Evolutionary conservation across 2,329 filamentous ascomycete genomes (phyloP).

Genomic region (Achaetomium macrosporum): DNA sequence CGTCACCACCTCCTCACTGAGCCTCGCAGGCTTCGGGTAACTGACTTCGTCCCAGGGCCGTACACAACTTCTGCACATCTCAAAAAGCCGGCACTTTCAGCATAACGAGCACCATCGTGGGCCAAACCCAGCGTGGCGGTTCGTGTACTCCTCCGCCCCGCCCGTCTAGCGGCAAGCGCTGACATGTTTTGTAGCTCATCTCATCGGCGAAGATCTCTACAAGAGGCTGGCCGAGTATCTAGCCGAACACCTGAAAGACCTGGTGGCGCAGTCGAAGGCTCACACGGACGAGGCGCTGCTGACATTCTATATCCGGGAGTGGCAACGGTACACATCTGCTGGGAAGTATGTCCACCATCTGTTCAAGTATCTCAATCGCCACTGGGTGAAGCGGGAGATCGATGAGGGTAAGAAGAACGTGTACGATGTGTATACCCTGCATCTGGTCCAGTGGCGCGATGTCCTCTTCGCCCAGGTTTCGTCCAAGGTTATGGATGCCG

Average conservation of each 20-base stretch:
- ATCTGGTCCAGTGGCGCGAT: constrained; percentile 90
- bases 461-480: constrained; percentile 84
- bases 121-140: constrained; percentile 20
- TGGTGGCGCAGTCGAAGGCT: constrained; percentile 66
- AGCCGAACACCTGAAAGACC: constrained; percentile 63
- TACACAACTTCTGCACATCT: constrained; percentile 98
- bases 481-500: constrained; percentile 87
- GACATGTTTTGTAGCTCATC: constrained; percentile 59
- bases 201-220: constrained; percentile 94
- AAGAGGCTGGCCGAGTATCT: constrained; percentile 85
- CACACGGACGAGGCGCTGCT: constrained; percentile 89
- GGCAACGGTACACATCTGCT: constrained; percentile 90
- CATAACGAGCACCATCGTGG: constrained; percentile 20
- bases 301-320: constrained; percentile 91
- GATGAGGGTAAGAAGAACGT: constrained; percentile 98
- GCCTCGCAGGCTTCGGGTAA: background rate
- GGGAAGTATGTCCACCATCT: constrained; percentile 97
- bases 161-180: background rate
- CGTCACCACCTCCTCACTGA: constrained; percentile 22
- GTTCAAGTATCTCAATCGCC: constrained; percentile 91
- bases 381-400: constrained; percentile 99
- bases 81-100: constrained; percentile 77
- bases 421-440: constrained; percentile 95
- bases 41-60: constrained; percentile 56
- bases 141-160: background rate